phyloP scores from a whole-genome alignment of 2,329 filamentous ascomycete species.

The Macrophomina phaseolina region DNA sequence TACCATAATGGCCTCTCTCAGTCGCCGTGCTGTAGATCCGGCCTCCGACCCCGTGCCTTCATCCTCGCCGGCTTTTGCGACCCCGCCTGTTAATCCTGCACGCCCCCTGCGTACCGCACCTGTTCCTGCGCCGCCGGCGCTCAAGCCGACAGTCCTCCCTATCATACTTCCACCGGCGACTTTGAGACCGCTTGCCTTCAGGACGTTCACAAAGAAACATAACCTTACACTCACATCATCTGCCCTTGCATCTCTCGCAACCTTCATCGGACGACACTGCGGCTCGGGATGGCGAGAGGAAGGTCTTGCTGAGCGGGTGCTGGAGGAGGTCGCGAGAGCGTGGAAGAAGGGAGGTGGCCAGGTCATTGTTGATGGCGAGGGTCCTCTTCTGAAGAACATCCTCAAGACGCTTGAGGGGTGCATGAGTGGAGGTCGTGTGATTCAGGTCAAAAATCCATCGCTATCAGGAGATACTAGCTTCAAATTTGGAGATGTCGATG shows the following conservation, averaged over 20 bases:
- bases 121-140: slow-evolving; percentile 51
- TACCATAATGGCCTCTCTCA: slow-evolving; percentile 20
- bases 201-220: slow-evolving; percentile 97
- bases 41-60: slow-evolving; percentile 71
- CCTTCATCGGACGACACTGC: slow-evolving; percentile 91
- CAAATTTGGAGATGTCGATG: slow-evolving; percentile 59
- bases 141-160: slow-evolving; percentile 73
- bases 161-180: slow-evolving; percentile 88
- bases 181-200: slow-evolving; percentile 86
- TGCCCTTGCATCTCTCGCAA: slow-evolving; percentile 81
- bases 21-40: background rate
- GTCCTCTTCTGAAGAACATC: slow-evolving; percentile 74
- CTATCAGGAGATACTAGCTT: slow-evolving; percentile 69
- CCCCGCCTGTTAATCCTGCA: slow-evolving; percentile 76
- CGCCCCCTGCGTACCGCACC: slow-evolving; percentile 56
- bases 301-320: slow-evolving; percentile 85
- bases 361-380: slow-evolving; percentile 85
- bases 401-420: slow-evolving; percentile 83
- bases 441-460: slow-evolving; percentile 54
- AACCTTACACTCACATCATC: slow-evolving; percentile 89
- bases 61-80: slow-evolving; percentile 88
- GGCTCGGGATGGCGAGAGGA: slow-evolving; percentile 97
- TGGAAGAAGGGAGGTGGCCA: slow-evolving; percentile 92
- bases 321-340: slow-evolving; percentile 87
- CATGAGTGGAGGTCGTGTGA: slow-evolving; percentile 83